These are phyloP conservation scores for Brasilioporus rufonigricans DNA, from an alignment of 768 basidiomycete species.

Conservation along the genomic window DNA sequence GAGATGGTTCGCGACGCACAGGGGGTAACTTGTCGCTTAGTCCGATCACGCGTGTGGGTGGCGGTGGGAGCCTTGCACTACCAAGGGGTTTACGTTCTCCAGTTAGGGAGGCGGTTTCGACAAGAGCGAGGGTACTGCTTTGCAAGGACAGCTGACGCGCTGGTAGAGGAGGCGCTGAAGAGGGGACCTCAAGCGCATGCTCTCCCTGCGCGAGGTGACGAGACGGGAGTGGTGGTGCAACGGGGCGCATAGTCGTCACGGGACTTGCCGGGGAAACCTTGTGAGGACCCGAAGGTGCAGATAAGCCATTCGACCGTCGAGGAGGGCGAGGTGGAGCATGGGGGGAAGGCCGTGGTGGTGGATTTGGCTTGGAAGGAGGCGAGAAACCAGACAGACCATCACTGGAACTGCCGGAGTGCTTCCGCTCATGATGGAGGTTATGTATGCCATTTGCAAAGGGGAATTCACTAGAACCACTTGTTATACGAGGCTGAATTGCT, in stretches of 20 bases:
- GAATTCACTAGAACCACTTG: conserved; percentile 2
- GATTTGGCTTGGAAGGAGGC: conserved; percentile 17
- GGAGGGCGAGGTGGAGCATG: conserved; percentile 22
- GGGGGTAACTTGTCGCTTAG: conserved; percentile 70
- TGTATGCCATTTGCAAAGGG: background rate
- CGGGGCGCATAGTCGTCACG: conserved; percentile 10
- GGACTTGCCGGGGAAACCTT: background rate
- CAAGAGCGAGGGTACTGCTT: background rate
- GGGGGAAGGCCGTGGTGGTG: conserved; percentile 20
- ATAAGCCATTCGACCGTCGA: conserved; percentile 10
- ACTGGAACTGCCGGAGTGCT: conserved; percentile 23
- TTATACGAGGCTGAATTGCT: conserved; percentile 3
- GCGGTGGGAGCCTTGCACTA: conserved; percentile 56
- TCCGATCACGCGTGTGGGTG: conserved; percentile 72
- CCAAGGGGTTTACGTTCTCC: conserved; percentile 28
- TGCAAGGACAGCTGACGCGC: conserved; percentile 28
- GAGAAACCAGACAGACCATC: conserved; percentile 13
- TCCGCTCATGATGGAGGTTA: conserved; percentile 4
- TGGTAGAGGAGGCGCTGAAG: conserved; percentile 34
- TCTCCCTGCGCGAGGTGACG: conserved; percentile 20
- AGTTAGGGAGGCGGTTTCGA: conserved; percentile 21
- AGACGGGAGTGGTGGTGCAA: conserved; percentile 43
- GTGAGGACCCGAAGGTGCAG: background rate
- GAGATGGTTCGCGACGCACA: conserved; percentile 44
- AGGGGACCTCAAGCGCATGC: background rate